Base-by-base conservation (phyloP, 2,329 filamentous ascomycete species). In the Fusarium foetens region DNA sequence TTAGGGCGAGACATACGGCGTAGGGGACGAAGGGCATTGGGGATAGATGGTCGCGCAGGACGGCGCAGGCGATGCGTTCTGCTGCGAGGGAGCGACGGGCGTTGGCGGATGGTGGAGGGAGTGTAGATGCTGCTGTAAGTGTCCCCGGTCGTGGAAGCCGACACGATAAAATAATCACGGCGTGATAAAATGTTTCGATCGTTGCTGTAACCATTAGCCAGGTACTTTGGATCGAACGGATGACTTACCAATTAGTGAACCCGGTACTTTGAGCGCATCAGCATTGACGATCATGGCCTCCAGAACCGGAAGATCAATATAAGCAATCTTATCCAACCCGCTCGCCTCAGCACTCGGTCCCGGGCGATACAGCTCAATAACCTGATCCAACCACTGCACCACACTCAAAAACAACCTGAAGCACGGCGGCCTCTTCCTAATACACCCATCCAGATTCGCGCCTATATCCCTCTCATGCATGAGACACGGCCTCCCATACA, bases 111-210 rank as follows among this genome's bases (percentile, higher is more conserved):
- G 83, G 84, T 19, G 80, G 85, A 52, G 79, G 88, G 43, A 81
- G 83, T 9, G 81, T 86, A 31, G 80, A 82, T 38, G 81, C 83
- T 45, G 80, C 82, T 3, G 81, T 79, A 36, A 79, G 66, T 25
- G 81, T 81, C 46, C 84, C 80, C 16, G 81, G 81, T 16, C 84
- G 78, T 7, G 86, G 82, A 9, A 87, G 83, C n/a, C 89, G 85
- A 54, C 88, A 90, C 0, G 89, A 91, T 4, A 91, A 80, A 13
- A 91, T 90, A 39, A 88, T 87, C 11, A 92, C 86, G 6, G 89
- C 88, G 72, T 91, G 89, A 73, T 92, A 92, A 21, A 92, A 86
- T 2, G 88, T 85, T 71, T 91, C 89, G 11, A 91, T 84, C 0
- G 89, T 90, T 12, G 85, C 88, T 89, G 41, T 9, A 10, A 6